Percentiles rank a stretch among this genome's conserved stretches.
Evolutionary conservation across 1,284 basidiomycete genomes (phyloP).

Genomic region (Leccinum fuscescens): DNA sequence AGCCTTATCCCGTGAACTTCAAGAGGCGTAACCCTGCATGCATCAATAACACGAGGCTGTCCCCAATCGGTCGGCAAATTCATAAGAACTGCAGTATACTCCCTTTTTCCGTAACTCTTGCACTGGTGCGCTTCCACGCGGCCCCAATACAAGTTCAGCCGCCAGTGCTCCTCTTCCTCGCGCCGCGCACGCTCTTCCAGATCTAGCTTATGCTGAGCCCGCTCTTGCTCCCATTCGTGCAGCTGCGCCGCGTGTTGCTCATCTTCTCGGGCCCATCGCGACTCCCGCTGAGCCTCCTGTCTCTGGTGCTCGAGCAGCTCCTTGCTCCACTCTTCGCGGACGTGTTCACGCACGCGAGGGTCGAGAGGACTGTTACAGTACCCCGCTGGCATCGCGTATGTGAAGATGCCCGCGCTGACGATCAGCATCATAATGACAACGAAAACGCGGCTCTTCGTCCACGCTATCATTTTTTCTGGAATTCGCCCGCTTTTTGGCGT

Average conservation of each 20-base stretch:
- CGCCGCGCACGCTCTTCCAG: neutral
- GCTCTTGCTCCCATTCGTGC: neutral
- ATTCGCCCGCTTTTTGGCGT: neutral
- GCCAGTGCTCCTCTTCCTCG: neutral
- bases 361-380: neutral
- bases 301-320: neutral
- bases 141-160: neutral
- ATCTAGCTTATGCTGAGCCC: neutral
- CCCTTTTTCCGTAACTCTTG: neutral
- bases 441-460: neutral
- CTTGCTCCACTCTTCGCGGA: neutral
- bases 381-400: neutral
- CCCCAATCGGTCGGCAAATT: slow-evolving; percentile 22
- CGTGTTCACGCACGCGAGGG: neutral
- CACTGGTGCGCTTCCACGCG: neutral
- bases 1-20: slow-evolving; percentile 26
- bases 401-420: neutral
- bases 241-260: neutral
- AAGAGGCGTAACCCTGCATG: slow-evolving; percentile 24
- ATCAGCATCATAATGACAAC: neutral
- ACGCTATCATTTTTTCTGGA: neutral
- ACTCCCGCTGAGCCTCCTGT: neutral
- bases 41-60: slow-evolving; percentile 11
- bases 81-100: slow-evolving; percentile 7
- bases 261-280: neutral